Conservation (phyloP, 495 filamentous ascomycete species). For the Podospora conica region DNA sequence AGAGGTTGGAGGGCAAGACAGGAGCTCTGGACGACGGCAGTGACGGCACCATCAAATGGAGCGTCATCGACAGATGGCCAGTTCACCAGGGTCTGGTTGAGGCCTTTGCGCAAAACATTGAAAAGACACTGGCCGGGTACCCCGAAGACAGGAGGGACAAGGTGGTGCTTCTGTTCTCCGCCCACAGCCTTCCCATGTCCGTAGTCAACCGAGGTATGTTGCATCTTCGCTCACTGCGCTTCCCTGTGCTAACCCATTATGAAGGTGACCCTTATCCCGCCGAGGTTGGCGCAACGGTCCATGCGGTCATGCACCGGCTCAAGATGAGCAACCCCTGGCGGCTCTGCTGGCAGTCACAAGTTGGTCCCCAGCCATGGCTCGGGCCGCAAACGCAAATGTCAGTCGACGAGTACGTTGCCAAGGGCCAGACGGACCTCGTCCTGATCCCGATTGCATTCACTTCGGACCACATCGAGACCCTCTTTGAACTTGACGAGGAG, state of each 20-base stretch:
- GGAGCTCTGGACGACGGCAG: conserved; percentile 33
- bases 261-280: conserved; percentile 90
- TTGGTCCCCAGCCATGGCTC: conserved; percentile 91
- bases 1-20: conserved; percentile 74
- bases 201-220: conserved; percentile 79
- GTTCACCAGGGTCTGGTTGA: conserved; percentile 83
- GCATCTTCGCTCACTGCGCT: not conserved
- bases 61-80: conserved; percentile 97
- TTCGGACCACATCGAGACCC: conserved; percentile 95
- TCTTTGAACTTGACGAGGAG: conserved; percentile 92
- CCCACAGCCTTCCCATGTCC: conserved; percentile 93
- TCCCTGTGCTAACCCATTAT: not conserved
- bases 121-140: conserved; percentile 74
- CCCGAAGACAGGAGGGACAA: conserved; percentile 67
- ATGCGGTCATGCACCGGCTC: conserved; percentile 90
- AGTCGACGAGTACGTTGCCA: conserved; percentile 80
- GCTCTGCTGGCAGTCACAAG: conserved; percentile 96
- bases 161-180: conserved; percentile 87
- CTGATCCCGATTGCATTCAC: conserved; percentile 97
- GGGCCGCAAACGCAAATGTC: conserved; percentile 88
- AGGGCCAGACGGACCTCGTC: conserved; percentile 84
- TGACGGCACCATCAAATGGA: conserved; percentile 80
- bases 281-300: conserved; percentile 94
- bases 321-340: conserved; percentile 84
- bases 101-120: conserved; percentile 85